Conservation (phyloP, 495 filamentous ascomycete genomes). For the Letharia columbiana region DNA sequence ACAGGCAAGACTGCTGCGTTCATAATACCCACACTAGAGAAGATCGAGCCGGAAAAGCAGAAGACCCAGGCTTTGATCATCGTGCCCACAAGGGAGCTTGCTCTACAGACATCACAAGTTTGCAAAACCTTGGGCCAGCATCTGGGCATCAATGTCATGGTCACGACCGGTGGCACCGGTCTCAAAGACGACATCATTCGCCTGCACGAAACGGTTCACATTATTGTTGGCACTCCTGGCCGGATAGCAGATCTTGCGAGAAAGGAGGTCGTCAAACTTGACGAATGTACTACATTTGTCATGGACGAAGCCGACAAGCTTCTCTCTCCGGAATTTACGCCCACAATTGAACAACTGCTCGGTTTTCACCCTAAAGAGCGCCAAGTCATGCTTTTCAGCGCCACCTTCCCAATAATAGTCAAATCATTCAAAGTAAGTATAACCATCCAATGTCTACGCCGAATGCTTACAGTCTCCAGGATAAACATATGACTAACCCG, state of each 20-base stretch:
- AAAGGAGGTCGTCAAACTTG: conserved; percentile 92
- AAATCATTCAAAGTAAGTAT: conserved; percentile 78
- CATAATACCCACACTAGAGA: conserved; percentile 89
- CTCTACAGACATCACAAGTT: conserved; percentile 97
- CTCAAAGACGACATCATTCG: conserved; percentile 96
- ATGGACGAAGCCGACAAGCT: conserved; percentile 99
- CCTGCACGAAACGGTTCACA: conserved; percentile 86
- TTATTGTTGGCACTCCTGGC: conserved; percentile 94
- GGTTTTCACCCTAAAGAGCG: conserved; percentile 91
- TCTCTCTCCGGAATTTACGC: conserved; percentile 91
- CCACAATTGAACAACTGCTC: conserved; percentile 90
- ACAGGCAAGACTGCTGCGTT: conserved; percentile 98
- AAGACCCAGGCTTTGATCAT: conserved; percentile 95
- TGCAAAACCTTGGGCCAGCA: conserved; percentile 98
- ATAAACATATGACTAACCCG: conserved; percentile 90
- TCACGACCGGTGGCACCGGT: conserved; percentile 90
- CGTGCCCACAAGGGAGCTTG: conserved; percentile 92
- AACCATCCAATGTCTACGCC: neutral
- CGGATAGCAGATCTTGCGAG: conserved; percentile 90
- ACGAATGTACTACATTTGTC: conserved; percentile 91
- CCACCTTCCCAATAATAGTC: conserved; percentile 91
- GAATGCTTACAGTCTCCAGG: conserved; percentile 34
- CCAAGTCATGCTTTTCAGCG: conserved; percentile 98
- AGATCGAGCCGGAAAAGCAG: conserved; percentile 88
- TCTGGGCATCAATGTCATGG: conserved; percentile 96